phyloP scores from a whole-genome alignment of 352 stramenopile genomes.

The Pythium folliculosum region DNA sequence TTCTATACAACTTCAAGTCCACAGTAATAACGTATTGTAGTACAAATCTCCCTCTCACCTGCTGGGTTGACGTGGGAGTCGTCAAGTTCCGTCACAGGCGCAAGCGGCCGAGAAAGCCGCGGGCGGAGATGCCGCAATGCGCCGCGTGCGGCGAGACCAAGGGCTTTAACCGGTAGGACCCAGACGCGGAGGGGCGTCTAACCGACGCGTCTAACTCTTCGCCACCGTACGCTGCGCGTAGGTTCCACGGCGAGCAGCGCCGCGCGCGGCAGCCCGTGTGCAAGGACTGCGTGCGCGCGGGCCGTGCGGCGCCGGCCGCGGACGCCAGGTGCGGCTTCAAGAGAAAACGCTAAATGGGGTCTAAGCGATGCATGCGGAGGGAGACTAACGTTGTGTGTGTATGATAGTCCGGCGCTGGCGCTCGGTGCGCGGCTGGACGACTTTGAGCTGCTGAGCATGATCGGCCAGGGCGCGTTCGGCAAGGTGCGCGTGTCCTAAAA shows the following conservation, averaged over 20 bases:
- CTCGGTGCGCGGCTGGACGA: slow-evolving; percentile 80
- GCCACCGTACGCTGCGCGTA: slow-evolving; percentile 1
- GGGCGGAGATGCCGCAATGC: slow-evolving; percentile 64
- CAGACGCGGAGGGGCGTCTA: background rate
- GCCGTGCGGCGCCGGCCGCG: slow-evolving; percentile 20
- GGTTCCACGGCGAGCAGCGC: slow-evolving; percentile 32
- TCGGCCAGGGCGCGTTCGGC: slow-evolving; percentile 85
- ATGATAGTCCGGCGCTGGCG: slow-evolving; percentile 5
- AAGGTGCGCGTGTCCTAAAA: slow-evolving; percentile 50
- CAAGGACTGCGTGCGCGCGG: slow-evolving; percentile 72
- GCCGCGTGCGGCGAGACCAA: slow-evolving; percentile 68
- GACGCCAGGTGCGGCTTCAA: background rate
- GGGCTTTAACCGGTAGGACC: slow-evolving; percentile 73
- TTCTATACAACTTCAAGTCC: no score
- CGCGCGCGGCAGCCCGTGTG: slow-evolving; percentile 50
- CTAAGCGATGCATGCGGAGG: background rate
- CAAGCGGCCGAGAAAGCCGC: background rate
- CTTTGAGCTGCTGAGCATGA: slow-evolving; percentile 98
- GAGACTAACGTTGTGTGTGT: background rate
- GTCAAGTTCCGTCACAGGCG: background rate
- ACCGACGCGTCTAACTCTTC: background rate
- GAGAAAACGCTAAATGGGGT: no score
- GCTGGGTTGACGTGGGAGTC: no score
- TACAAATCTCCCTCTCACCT: no score
- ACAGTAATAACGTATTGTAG: no score